Evolutionary conservation across 1,284 basidiomycete species (phyloP).

Genomic region (Malassezia furfur): DNA sequence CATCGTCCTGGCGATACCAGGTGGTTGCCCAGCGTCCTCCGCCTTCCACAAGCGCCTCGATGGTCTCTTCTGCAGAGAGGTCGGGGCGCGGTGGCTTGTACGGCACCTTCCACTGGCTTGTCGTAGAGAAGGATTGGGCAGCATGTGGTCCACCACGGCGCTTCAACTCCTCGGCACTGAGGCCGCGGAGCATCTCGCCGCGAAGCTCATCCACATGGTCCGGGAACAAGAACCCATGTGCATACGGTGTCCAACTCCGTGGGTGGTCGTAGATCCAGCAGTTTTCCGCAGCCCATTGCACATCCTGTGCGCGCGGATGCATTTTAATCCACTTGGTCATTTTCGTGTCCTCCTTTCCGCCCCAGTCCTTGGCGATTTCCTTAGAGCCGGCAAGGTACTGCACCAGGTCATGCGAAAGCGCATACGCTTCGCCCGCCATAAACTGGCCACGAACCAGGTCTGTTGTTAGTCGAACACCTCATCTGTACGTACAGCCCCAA

Average conservation of each 20-base stretch:
- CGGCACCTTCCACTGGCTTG: constrained; percentile 70
- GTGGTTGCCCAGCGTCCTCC: constrained; percentile 55
- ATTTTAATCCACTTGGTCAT: constrained; percentile 81
- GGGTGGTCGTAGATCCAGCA: constrained; percentile 99
- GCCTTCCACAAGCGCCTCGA: constrained; percentile 89
- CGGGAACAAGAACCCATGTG: constrained; percentile 94
- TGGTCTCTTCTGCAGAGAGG: constrained; percentile 62
- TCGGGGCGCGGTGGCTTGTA: constrained; percentile 65
- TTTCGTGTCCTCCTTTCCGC: constrained; percentile 88
- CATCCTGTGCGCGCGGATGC: constrained; percentile 68
- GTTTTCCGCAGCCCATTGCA: constrained; percentile 81
- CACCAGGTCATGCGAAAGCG: constrained; percentile 79
- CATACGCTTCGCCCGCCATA: constrained; percentile 94
- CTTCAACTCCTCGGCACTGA: constrained; percentile 47
- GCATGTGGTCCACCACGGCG: constrained; percentile 49
- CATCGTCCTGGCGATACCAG: constrained; percentile 33
- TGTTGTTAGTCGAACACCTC: constrained; percentile 20
- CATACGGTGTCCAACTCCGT: constrained; percentile 73
- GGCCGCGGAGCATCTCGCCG: constrained; percentile 46
- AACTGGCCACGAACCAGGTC: constrained; percentile 83
- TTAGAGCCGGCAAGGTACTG: constrained; percentile 72
- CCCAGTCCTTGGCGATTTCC: constrained; percentile 59
- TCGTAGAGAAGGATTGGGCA: constrained; percentile 68
- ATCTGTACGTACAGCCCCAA: constrained; percentile 37
- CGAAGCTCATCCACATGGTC: constrained; percentile 68